These are phyloP conservation scores for Chaetoceros muelleri DNA, from an alignment of 108 stramenopile species.

Conservation along the genomic window DNA sequence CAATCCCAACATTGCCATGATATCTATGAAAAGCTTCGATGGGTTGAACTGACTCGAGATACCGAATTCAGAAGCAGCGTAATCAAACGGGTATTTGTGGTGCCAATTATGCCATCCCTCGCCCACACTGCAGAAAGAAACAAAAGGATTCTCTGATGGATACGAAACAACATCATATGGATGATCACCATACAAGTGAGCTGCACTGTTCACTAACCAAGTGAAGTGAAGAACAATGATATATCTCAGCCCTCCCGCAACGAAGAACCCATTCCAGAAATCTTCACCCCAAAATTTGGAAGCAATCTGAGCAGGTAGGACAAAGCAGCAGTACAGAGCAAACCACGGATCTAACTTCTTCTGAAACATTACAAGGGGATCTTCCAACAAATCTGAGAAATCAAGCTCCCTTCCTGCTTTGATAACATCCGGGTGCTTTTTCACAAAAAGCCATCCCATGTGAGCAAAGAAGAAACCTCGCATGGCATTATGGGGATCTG, in stretches of 20 bases:
- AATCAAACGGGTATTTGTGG: slow-evolving; percentile 99
- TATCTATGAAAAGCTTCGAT: slow-evolving; percentile 91
- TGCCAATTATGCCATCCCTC: slow-evolving; percentile 99
- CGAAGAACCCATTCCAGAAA: slow-evolving; percentile 96
- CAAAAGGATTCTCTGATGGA: slow-evolving; percentile 95
- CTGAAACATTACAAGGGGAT: slow-evolving; percentile 89
- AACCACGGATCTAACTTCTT: slow-evolving; percentile 95
- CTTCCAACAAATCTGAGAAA: slow-evolving; percentile 86
- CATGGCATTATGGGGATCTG: slow-evolving; percentile 97
- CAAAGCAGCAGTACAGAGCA: slow-evolving; percentile 98
- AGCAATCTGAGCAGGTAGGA: slow-evolving; percentile 92
- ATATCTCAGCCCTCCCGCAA: slow-evolving; percentile 92
- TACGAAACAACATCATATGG: slow-evolving; percentile 92
- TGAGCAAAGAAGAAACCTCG: slow-evolving; percentile 99
- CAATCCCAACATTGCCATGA: slow-evolving; percentile 70
- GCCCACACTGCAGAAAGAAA: slow-evolving; percentile 88
- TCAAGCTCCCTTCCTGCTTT: slow-evolving; percentile 91
- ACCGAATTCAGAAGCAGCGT: slow-evolving; percentile 95
- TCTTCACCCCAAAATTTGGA: slow-evolving; percentile 87
- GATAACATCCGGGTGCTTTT: slow-evolving; percentile 94
- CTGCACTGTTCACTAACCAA: slow-evolving; percentile 97
- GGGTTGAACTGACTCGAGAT: slow-evolving; percentile 96
- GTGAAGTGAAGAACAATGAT: slow-evolving; percentile 93
- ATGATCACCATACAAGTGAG: slow-evolving; percentile 97
- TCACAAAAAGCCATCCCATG: slow-evolving; percentile 99